A percentile compares a stretch with the other conserved stretches of the same genome.
Conservation (phyloP, 1,139 yeast genomes). For the Hyphopichia khmerensis region DNA sequence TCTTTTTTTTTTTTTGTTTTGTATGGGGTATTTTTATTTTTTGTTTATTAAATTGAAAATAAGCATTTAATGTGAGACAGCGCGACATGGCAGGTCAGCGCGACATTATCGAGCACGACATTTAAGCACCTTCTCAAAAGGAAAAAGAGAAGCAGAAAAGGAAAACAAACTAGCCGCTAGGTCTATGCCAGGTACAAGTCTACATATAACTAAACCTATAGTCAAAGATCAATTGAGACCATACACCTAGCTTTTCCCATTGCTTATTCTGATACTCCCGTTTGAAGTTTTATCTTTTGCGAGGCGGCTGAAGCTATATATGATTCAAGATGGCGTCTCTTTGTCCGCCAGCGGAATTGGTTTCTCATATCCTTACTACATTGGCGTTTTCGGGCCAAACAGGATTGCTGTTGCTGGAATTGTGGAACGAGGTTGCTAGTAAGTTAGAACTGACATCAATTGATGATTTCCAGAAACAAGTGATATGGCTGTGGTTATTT, state of each 20-base stretch:
- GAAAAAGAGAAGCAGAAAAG: neutral
- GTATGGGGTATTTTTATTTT: neutral
- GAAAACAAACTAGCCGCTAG: no score
- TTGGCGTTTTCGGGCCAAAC: slow-evolving; percentile 37
- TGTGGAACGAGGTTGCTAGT: slow-evolving; percentile 27
- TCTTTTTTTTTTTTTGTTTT: neutral
- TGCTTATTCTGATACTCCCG: no score
- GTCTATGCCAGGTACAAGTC: no score
- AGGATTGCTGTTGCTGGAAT: slow-evolving; percentile 28
- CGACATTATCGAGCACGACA: slow-evolving; percentile 1
- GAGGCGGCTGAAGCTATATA: no score
- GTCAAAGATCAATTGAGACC: no score
- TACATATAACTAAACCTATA: no score
- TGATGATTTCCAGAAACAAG: slow-evolving; percentile 36
- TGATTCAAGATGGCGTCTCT: slow-evolving; percentile 6
- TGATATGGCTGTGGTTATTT: slow-evolving; percentile 44
- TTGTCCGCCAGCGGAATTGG: slow-evolving; percentile 30
- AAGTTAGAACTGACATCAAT: slow-evolving; percentile 19
- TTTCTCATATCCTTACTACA: slow-evolving; percentile 25
- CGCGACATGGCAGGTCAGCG: neutral
- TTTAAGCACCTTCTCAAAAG: slow-evolving; percentile 1
- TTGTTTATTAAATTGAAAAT: no score
- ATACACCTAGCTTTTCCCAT: no score
- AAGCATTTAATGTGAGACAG: neutral
- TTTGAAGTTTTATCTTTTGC: no score